These are phyloP conservation scores for Phytophthora sp. DNA, from an alignment of 352 stramenopile species.

Conservation along the genomic window DNA sequence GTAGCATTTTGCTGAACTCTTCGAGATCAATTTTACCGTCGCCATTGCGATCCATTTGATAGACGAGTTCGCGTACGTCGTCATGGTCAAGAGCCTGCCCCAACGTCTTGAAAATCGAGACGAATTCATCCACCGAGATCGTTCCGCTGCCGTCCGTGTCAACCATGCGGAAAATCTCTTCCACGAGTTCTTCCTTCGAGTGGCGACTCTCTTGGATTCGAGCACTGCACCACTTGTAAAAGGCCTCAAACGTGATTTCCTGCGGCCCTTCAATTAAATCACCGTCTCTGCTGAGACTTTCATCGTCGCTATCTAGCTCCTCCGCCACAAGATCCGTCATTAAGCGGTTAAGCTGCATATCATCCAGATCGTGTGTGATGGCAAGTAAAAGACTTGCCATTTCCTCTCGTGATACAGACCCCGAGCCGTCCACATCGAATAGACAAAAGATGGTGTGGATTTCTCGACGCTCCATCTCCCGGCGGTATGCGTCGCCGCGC, in stretches of 20 bases:
- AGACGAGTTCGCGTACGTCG: conserved; percentile 75
- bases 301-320: conserved; percentile 37
- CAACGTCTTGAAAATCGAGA: conserved; percentile 72
- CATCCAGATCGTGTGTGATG: conserved; percentile 72
- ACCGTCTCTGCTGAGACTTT: conserved; percentile 11
- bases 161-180: conserved; percentile 80
- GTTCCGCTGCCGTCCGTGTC: conserved; percentile 62
- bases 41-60: conserved; percentile 77
- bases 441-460: conserved; percentile 78
- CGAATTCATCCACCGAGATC: conserved; percentile 80
- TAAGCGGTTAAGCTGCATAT: conserved; percentile 59
- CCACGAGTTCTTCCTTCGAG: conserved; percentile 64
- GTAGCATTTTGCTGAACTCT: conserved; percentile 75
- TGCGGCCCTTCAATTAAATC: conserved; percentile 30
- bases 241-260: conserved; percentile 72
- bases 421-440: conserved; percentile 70
- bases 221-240: conserved; percentile 75
- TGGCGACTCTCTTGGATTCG: conserved; percentile 62
- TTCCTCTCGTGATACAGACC: conserved; percentile 62
- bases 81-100: conserved; percentile 76
- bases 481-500: conserved; percentile 58
- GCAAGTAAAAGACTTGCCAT: conserved; percentile 63
- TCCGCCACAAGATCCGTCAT: conserved; percentile 59
- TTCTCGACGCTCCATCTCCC: conserved; percentile 70
- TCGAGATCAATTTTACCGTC: conserved; percentile 80